Conservation (phyloP, 257 asterid species). For the Leptodermis oblonga region DNA sequence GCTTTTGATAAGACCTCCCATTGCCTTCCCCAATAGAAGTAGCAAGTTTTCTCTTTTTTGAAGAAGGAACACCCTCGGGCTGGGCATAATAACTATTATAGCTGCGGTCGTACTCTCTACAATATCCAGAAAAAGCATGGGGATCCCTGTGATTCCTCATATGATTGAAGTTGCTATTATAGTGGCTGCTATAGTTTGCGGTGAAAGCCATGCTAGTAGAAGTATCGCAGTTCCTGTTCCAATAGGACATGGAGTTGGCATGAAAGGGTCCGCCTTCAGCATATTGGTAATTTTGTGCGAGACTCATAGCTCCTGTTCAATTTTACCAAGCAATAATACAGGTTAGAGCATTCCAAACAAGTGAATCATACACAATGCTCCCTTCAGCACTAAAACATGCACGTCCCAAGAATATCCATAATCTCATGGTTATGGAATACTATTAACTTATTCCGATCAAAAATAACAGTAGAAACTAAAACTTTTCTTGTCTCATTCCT, state of each 20-base stretch:
- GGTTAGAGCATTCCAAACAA: neutral
- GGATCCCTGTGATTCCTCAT: slow-evolving; percentile 27
- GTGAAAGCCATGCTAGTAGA: slow-evolving; percentile 28
- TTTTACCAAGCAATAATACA: slow-evolving; percentile 10
- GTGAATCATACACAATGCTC: neutral
- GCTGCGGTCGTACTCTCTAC: slow-evolving; percentile 31
- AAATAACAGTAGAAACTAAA: neutral
- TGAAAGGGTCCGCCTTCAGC: slow-evolving; percentile 42
- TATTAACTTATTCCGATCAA: neutral
- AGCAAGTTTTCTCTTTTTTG: slow-evolving; percentile 69
- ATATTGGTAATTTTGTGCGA: slow-evolving; percentile 41
- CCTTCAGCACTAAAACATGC: neutral
- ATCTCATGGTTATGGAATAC: neutral
- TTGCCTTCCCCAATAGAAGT: slow-evolving; percentile 40
- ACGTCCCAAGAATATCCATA: neutral
- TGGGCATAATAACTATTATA: slow-evolving; percentile 26
- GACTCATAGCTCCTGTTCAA: slow-evolving; percentile 60
- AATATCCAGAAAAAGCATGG: slow-evolving; percentile 28
- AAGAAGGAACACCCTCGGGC: slow-evolving; percentile 39
- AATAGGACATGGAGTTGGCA: slow-evolving; percentile 38
- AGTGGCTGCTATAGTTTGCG: slow-evolving; percentile 29
- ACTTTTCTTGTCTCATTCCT: too few relatives aligned
- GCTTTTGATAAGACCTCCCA: slow-evolving; percentile 47
- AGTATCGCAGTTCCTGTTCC: slow-evolving; percentile 38
- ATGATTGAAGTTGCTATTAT: slow-evolving; percentile 21